Conservation (phyloP, 345 rosid species). For the Eucalyptus brandiana region DNA sequence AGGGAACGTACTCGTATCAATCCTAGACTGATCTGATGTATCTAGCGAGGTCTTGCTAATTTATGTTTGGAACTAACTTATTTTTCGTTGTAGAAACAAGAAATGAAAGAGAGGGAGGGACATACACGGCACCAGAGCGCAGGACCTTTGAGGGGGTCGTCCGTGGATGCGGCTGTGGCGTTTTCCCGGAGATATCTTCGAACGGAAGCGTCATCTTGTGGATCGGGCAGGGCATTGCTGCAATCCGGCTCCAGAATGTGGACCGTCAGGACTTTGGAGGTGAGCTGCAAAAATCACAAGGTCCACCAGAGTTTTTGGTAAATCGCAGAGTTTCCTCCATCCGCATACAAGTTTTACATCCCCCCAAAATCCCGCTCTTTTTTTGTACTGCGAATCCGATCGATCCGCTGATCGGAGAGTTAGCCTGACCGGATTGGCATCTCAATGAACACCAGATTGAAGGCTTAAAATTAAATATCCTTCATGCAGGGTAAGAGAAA, state of each 20-base stretch:
- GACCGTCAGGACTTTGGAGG: background rate
- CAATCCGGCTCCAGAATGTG: slow-evolving; percentile 4
- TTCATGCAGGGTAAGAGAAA: background rate
- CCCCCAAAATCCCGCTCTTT: background rate
- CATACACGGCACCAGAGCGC: slow-evolving; percentile 1
- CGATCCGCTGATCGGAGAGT: background rate
- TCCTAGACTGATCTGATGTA: background rate
- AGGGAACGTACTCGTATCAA: background rate
- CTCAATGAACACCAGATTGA: background rate
- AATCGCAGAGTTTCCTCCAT: background rate
- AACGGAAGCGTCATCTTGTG: background rate
- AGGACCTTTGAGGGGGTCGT: background rate
- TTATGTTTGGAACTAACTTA: background rate
- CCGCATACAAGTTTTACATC: background rate
- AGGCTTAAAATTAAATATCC: background rate
- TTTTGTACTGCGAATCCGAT: background rate
- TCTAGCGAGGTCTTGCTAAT: background rate
- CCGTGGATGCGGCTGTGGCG: background rate
- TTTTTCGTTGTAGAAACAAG: background rate
- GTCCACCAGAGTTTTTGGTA: background rate
- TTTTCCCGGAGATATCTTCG: background rate
- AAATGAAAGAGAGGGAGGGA: background rate
- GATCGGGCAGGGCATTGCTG: background rate
- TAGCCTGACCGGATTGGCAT: background rate
- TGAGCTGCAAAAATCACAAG: background rate